Evolutionary conservation across 306 rosid genomes (phyloP).

Genomic region (Pyrus betulifolia): DNA sequence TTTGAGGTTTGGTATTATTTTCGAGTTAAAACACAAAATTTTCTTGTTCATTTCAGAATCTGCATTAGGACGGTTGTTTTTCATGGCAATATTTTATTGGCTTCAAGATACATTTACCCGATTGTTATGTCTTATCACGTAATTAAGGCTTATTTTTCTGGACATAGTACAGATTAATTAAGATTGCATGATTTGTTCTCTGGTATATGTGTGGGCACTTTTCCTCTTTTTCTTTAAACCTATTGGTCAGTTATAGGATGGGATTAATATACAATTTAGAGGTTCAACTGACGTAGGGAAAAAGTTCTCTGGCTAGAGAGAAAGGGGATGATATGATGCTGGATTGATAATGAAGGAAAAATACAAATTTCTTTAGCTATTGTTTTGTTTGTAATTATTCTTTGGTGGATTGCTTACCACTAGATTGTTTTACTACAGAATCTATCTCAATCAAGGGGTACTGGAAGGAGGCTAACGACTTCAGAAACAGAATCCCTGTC

Average conservation of each 20-base stretch:
- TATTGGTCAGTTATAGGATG: neutral
- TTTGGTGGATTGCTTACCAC: neutral
- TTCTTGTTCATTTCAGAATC: neutral
- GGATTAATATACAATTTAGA: neutral
- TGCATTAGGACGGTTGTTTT: neutral
- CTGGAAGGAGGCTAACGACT: constrained; percentile 67
- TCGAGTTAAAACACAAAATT: neutral
- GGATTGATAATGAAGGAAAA: neutral
- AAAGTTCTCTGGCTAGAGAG: neutral
- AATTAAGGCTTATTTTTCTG: neutral
- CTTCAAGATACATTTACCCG: neutral
- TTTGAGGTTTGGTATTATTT: constrained; percentile 67
- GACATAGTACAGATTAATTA: neutral
- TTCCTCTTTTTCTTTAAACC: neutral
- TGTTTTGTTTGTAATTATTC: neutral
- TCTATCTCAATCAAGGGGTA: constrained; percentile 68
- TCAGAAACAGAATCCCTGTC: constrained; percentile 73
- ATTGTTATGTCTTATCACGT: neutral
- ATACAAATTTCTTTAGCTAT: neutral
- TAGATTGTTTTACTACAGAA: constrained; percentile 45
- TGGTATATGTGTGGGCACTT: neutral
- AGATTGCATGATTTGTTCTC: neutral
- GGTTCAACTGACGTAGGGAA: neutral
- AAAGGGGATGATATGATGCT: neutral
- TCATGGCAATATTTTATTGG: neutral